These are phyloP conservation scores for Rosa hybrid DNA, from an alignment of 331 rosid species.

Conservation along the genomic window DNA sequence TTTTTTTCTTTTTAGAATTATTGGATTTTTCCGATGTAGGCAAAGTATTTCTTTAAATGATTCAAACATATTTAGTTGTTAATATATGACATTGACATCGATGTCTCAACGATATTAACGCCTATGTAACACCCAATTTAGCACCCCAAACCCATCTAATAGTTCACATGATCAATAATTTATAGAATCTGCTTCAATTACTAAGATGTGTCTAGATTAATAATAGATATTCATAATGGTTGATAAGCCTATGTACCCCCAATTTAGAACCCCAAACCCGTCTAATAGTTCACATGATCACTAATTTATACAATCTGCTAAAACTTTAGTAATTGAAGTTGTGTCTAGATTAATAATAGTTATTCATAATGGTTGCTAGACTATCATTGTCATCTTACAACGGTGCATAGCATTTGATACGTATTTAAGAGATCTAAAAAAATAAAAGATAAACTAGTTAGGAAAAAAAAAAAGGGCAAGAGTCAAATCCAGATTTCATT, in stretches of 20 bases:
- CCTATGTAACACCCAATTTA: background rate
- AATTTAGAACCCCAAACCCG: background rate
- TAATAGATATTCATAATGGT: no score
- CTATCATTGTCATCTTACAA: background rate
- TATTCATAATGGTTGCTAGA: background rate
- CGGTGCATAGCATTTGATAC: background rate
- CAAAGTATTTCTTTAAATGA: no score
- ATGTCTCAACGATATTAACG: background rate
- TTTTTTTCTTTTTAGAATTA: no score
- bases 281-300: background rate
- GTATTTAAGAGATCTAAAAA: background rate
- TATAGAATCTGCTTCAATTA: background rate
- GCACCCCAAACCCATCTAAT: background rate
- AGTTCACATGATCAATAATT: background rate
- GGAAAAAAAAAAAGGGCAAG: background rate
- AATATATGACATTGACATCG: background rate
- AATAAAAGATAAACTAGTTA: background rate
- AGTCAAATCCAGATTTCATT: conserved; percentile 2
- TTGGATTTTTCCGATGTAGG: no score
- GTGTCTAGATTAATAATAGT: background rate
- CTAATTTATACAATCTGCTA: background rate
- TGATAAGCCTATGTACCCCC: background rate
- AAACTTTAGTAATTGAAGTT: background rate
- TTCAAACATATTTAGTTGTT: no score
- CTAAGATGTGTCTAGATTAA: no score